Evolutionary conservation across 176 grass and related monocot genomes (phyloP), one percentile per base, ranked within the genome.

Genomic region (Avena insularis): DNA sequence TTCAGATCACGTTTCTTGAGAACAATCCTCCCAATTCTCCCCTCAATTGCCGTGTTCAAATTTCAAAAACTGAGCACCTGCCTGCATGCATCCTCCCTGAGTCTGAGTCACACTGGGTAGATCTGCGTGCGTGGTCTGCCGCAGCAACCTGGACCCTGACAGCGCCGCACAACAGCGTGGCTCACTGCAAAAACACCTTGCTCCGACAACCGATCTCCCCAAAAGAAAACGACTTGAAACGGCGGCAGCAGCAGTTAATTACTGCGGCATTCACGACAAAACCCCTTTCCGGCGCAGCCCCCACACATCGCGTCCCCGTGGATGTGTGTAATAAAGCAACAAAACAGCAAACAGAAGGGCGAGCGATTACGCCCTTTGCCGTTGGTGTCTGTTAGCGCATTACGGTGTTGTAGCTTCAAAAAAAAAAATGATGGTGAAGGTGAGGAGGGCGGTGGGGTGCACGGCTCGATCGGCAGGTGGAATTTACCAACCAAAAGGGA

Each of bases 131-230:
- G 29, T 29, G 29, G 84, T 23, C 79, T 66, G 80, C 73, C 17
- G 73, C 43, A 79, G 74, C 16, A 81, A 81, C 74, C 81, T 31
- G 59, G 84, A 88, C 77, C 49, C 84, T 84, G 90, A 83, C 75
- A 59, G 27, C 57, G 8, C 67, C 58, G 67, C 83, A 29, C 38
- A 40, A 40, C 38, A 40, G 38, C 38, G 38, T 4, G 4, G 38
- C 38, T 40, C 23, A 23, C 23, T 23, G 23, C 23, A 23, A 23
- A 23, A 23, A 23, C 23, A 23, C 23, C 23, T 40, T 40, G 38
- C 38, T 40, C 38, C 5, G 38, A 40, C 38, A 40, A 40, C 38
- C 38, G 38, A 76, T 86, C 58, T 40, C 79, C 70, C 29, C 4
- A 27, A 61, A 75, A 64, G n/a, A 27, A 61, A 75, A 64, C 25